A percentile compares a stretch with the other conserved stretches of the same genome.
phyloP scores from a whole-genome alignment of 2,329 filamentous ascomycete species.

The Albophoma yamanashiensis region DNA sequence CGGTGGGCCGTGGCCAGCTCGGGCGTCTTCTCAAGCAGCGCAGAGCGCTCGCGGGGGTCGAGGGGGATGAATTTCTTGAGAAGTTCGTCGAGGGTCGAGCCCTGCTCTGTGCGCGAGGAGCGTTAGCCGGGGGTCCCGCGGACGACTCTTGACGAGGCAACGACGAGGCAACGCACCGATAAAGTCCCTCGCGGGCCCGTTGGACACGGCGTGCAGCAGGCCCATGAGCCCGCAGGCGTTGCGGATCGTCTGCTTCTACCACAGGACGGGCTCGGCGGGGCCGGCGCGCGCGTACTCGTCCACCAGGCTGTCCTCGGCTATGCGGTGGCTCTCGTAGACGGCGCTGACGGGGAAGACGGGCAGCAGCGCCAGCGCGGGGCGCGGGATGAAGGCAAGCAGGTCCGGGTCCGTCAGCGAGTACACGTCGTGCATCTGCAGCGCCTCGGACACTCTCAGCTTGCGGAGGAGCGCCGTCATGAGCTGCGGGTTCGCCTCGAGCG shows the following conservation, averaged over 20 bases:
- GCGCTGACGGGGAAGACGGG: slow-evolving; percentile 82
- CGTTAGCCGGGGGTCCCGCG: slow-evolving; percentile 4
- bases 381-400: slow-evolving; percentile 76
- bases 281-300: slow-evolving; percentile 59
- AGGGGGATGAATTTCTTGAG: slow-evolving; percentile 62
- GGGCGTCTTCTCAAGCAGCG: slow-evolving; percentile 65
- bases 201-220: slow-evolving; percentile 69
- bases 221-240: slow-evolving; percentile 92
- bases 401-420: slow-evolving; percentile 81
- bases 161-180: slow-evolving; percentile 31
- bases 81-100: slow-evolving; percentile 52
- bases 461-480: slow-evolving; percentile 78
- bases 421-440: slow-evolving; percentile 78
- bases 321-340: slow-evolving; percentile 67
- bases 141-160: too few species aligned
- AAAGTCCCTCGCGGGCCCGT: slow-evolving; percentile 57
- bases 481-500: slow-evolving; percentile 68
- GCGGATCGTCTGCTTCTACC: slow-evolving; percentile 91
- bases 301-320: slow-evolving; percentile 57
- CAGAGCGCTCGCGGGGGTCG: slow-evolving; percentile 52
- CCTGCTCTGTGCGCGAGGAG: slow-evolving; percentile 22
- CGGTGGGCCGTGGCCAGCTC: slow-evolving; percentile 71
- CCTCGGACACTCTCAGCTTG: slow-evolving; percentile 70
- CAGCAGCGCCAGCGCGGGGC: slow-evolving; percentile 77
- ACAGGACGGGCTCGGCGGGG: slow-evolving; percentile 64